phyloP scores from a whole-genome alignment of 345 rosid genomes.

The Aegle marmelos region DNA sequence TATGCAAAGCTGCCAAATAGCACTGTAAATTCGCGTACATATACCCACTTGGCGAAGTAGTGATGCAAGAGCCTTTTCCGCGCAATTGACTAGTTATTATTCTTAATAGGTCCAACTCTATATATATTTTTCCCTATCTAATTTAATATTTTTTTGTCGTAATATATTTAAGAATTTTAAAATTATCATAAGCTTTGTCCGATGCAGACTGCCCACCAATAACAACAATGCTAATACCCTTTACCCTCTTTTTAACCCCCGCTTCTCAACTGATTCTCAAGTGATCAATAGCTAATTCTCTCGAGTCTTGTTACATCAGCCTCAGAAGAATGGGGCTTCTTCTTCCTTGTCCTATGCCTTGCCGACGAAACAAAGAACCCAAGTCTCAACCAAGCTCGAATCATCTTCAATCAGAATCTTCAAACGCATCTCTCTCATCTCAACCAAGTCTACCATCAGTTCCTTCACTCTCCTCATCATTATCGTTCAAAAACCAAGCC shows the following conservation, averaged over 20 bases:
- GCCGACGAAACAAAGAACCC: conserved; percentile 8
- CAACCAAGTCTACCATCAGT: conserved; percentile 43
- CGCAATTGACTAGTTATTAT: background rate
- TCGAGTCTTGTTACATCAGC: background rate
- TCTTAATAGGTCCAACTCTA: background rate
- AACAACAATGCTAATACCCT: no score
- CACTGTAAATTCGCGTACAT: background rate
- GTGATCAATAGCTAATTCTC: background rate
- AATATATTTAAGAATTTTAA: no score
- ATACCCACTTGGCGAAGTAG: background rate
- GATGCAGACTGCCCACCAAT: no score
- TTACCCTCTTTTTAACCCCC: no score
- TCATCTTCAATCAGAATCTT: conserved; percentile 32
- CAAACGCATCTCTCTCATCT: conserved; percentile 47
- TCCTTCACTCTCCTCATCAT: conserved; percentile 36
- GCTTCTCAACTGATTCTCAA: no score
- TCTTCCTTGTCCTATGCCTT: conserved; percentile 33
- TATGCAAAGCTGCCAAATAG: background rate
- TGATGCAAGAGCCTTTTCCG: background rate
- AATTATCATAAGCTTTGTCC: no score
- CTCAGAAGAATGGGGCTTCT: conserved; percentile 35
- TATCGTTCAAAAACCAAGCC: conserved; percentile 4
- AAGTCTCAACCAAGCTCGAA: conserved; percentile 5
- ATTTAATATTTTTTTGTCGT: no score
- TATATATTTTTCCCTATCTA: no score